Conservation (phyloP, 2,329 filamentous ascomycete genomes). For the Cryoendolithus antarcticus region DNA sequence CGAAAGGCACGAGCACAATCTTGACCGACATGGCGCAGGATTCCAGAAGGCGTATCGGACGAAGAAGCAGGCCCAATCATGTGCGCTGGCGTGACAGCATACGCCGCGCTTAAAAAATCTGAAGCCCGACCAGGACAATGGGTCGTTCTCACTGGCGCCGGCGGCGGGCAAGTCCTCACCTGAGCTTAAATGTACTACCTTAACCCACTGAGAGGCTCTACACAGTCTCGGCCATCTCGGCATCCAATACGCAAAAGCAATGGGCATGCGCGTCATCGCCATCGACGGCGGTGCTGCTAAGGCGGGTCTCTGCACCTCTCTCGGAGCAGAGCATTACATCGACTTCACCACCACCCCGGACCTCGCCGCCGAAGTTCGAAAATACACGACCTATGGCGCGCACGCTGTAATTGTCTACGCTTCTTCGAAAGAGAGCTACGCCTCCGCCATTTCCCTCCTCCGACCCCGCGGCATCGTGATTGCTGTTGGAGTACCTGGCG, state of each 20-base stretch:
- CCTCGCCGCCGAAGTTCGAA: conserved; percentile 30
- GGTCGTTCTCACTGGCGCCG: conserved; percentile 43
- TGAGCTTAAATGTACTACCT: too few species aligned
- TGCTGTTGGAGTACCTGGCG: too few species aligned
- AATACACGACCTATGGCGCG: conserved; percentile 34
- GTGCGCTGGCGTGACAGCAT: conserved; percentile 47
- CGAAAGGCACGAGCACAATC: too few species aligned
- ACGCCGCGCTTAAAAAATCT: conserved; percentile 42
- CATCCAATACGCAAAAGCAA: conserved; percentile 25
- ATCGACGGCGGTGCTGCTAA: conserved; percentile 41
- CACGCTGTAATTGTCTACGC: conserved; percentile 31
- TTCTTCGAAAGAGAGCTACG: conserved; percentile 16
- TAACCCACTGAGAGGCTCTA: too few species aligned
- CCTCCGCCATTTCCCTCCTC: conserved; percentile 26
- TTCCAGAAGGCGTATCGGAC: conserved; percentile 44
- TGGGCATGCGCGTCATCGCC: conserved; percentile 45
- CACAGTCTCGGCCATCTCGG: neutral
- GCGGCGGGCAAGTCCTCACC: conserved; percentile 29
- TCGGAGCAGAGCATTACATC: conserved; percentile 45
- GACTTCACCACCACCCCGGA: conserved; percentile 36
- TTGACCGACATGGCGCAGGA: conserved; percentile 21
- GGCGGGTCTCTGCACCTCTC: conserved; percentile 31
- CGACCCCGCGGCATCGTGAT: too few species aligned
- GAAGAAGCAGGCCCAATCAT: conserved; percentile 47
- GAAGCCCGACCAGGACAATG: conserved; percentile 40